phyloP scores from a whole-genome alignment of 2,329 filamentous ascomycete genomes.

The Alternaria brassicicola region DNA sequence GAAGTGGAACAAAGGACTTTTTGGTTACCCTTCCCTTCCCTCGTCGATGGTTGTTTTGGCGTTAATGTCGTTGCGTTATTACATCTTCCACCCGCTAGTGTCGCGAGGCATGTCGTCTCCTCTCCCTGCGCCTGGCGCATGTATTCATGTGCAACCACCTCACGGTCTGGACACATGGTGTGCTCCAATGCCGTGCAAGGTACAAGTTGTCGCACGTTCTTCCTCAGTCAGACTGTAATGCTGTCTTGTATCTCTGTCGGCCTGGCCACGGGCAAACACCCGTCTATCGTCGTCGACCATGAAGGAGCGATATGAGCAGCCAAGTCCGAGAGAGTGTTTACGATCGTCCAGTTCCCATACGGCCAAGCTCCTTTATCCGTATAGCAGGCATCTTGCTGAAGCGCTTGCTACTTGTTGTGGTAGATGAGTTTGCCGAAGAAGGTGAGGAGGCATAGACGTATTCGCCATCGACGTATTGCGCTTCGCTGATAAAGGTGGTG shows the following conservation, averaged over 20 bases:
- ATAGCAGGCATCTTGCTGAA: constrained; percentile 46
- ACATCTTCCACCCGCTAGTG: neutral
- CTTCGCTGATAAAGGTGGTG: constrained; percentile 86
- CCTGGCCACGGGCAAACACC: neutral
- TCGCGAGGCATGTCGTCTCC: neutral
- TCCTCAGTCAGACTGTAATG: neutral
- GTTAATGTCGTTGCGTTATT: constrained; percentile 13
- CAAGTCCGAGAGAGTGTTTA: constrained; percentile 5
- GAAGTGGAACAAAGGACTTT: neutral
- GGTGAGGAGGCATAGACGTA: constrained; percentile 72
- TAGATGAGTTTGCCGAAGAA: constrained; percentile 38
- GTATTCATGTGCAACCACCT: neutral
- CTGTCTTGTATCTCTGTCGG: neutral
- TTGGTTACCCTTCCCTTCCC: neutral
- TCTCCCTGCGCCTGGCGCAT: neutral
- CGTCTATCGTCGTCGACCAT: neutral
- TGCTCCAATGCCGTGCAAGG: neutral
- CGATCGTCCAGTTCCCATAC: constrained; percentile 35
- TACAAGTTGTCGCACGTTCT: neutral
- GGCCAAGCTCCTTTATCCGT: constrained; percentile 41
- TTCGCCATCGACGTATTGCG: constrained; percentile 92
- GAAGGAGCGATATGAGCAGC: neutral
- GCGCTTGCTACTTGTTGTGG: constrained; percentile 35
- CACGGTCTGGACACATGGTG: neutral
- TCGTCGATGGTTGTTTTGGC: constrained; percentile 11